phyloP scores from a whole-genome alignment of 2,329 filamentous ascomycete genomes.

The Cyphellophora europaea region DNA sequence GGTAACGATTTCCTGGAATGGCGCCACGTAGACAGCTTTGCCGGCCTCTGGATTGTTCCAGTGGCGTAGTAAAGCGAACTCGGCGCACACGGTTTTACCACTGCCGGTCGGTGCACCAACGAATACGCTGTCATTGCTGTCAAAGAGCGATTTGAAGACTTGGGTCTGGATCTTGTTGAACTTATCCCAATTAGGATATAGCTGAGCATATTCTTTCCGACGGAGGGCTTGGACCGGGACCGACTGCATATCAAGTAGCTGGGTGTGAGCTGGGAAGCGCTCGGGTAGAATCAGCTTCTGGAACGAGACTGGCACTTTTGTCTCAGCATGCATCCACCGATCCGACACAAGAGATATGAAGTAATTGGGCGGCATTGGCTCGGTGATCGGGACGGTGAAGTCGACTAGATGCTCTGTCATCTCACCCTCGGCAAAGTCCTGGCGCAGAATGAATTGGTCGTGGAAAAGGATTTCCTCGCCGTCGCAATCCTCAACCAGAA shows the following conservation, averaged over 20 bases:
- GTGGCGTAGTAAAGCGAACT: constrained; percentile 82
- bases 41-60: constrained; percentile 67
- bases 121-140: constrained; percentile 87
- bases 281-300: constrained; percentile 90
- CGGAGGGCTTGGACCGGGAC: constrained; percentile 84
- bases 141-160: constrained; percentile 87
- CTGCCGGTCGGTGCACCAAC: constrained; percentile 87
- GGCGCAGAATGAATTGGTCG: constrained; percentile 85
- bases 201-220: constrained; percentile 65
- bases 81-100: constrained; percentile 93
- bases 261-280: constrained; percentile 90
- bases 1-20: constrained; percentile 89
- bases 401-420: constrained; percentile 91
- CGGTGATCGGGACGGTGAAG: constrained; percentile 90
- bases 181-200: constrained; percentile 75
- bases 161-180: constrained; percentile 99
- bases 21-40: constrained; percentile 85
- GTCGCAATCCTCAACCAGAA: constrained; percentile 93
- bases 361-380: constrained; percentile 98
- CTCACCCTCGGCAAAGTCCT: constrained; percentile 76
- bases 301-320: constrained; percentile 85
- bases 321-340: constrained; percentile 97
- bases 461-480: constrained; percentile 93
- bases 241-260: constrained; percentile 82
- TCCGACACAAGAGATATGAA: constrained; percentile 94